Conservation (phyloP, 2,329 filamentous ascomycete genomes). For the Alternaria atra region DNA sequence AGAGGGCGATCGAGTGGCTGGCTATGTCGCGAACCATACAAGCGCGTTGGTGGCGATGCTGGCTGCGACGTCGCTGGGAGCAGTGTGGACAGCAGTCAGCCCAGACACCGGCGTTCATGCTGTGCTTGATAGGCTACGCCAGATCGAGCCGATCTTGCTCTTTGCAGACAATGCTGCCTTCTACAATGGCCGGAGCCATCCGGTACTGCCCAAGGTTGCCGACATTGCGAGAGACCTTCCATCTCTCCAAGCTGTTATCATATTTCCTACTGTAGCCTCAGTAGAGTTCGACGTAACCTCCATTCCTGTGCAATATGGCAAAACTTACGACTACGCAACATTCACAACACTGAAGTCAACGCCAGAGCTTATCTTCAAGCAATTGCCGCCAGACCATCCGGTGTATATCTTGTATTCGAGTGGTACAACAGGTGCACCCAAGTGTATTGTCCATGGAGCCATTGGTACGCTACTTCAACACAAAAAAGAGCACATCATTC, state of each 20-base stretch:
- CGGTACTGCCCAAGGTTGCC: conserved; percentile 79
- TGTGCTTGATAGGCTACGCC: conserved; percentile 84
- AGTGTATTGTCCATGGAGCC: conserved; percentile 93
- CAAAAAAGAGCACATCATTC: conserved; percentile 93
- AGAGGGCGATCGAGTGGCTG: conserved; percentile 69
- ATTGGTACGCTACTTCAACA: conserved; percentile 92
- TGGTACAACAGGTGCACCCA: conserved; percentile 86
- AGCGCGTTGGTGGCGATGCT: conserved; percentile 90
- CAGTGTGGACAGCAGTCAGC: conserved; percentile 91
- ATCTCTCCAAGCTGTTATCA: conserved; percentile 73
- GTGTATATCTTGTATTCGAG: conserved; percentile 94
- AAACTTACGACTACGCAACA: conserved; percentile 48
- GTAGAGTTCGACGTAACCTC: conserved; percentile 53
- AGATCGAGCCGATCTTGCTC: conserved; percentile 83
- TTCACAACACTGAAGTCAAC: conserved; percentile 53
- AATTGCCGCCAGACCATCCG: conserved; percentile 84
- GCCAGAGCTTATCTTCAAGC: conserved; percentile 67
- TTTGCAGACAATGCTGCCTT: conserved; percentile 88
- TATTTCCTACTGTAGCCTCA: conserved; percentile 72
- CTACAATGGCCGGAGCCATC: conserved; percentile 91
- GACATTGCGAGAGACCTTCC: conserved; percentile 76
- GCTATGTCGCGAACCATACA: conserved; percentile 88
- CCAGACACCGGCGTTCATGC: conserved; percentile 92
- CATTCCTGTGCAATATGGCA: conserved; percentile 49
- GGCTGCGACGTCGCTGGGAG: conserved; percentile 81